Evolutionary conservation across 2,329 filamentous ascomycete species (phyloP), one percentile per base, ranked within the genome.

Genomic region (Diplodia intermedia): DNA sequence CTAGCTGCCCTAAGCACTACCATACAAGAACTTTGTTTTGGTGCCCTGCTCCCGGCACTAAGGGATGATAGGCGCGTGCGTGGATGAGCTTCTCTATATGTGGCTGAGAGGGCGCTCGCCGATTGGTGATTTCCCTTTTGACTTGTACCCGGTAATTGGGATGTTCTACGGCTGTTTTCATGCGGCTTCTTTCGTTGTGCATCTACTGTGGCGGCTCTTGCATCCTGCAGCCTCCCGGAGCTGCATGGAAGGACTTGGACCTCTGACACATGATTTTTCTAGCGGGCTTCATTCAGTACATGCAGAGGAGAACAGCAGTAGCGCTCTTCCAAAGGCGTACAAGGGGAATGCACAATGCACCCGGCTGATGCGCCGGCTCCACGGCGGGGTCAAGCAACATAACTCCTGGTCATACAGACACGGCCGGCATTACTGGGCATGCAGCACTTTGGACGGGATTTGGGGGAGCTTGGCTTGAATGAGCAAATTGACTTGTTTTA

Each of bases 391-490:
- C 4, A 47, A 20, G 15, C 18, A 7, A 26, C 23, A 38, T 20
- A 52, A 38, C 31, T n/a, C n/a, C 11, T 49, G 29, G n/a, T 15
- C 60, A 52, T 52, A 63, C 43, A 52, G 53, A 26, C 43, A 31
- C 60, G 60, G 47, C 29, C n/a, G 23, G 60, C 60, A 31, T 63
- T 15, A 4, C 26, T 62, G 57, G 60, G 18, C 20, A 52, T 62
- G 31, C n/a, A 63, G 31, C 60, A 63, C 60, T 52, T 53, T 63
- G 65, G 53, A 60, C 33, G 50, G n/a, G 8, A 29, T 33, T 67
- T 53, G n/a, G 60, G 40, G 31, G 52, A 20, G 40, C 53, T 56
- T 40, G 55, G 40, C 36, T 67, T 57, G 65, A 67, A 67, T 67
- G 65, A 67, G 54, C 55, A 67, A 33, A 60, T 20, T 40, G 52